Evolutionary conservation across 78 protist genomes (phyloP).

Genomic region (Anaeramoeba flamelloides): DNA sequence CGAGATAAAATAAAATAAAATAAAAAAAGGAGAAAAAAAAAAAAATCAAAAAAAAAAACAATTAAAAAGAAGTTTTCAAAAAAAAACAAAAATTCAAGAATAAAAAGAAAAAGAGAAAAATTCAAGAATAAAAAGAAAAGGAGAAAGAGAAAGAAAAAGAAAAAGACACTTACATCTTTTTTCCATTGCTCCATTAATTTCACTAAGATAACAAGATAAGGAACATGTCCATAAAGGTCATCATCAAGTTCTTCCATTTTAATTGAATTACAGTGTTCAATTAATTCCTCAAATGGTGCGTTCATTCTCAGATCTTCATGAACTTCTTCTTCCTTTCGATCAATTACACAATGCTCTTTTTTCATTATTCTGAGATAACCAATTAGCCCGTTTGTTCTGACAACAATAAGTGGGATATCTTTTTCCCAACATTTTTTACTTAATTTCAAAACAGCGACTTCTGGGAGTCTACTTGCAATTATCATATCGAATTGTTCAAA

Average conservation of each 20-base stretch:
- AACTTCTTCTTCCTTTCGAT: neutral
- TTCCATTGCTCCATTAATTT: neutral
- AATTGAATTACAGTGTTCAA: neutral
- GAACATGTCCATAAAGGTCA: neutral
- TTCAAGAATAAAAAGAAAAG: too few relatives aligned
- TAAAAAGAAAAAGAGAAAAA: too few relatives aligned
- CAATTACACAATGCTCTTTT: neutral
- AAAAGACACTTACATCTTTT: too few relatives aligned
- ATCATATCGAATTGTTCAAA: neutral
- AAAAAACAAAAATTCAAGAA: too few relatives aligned
- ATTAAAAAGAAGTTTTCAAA: too few relatives aligned
- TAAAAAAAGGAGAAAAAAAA: too few relatives aligned
- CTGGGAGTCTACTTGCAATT: neutral
- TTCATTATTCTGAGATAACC: neutral
- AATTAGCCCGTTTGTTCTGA: neutral
- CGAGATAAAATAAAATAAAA: too few relatives aligned
- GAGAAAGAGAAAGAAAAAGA: too few relatives aligned
- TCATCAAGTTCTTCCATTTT: conserved; percentile 3
- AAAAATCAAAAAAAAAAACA: too few relatives aligned
- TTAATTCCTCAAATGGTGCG: neutral
- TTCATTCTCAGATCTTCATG: neutral
- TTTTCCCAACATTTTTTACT: neutral
- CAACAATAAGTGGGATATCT: neutral
- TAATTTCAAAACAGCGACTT: neutral
- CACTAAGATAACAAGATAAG: neutral